phyloP scores from a whole-genome alignment of 1,139 yeast genomes.

The Kodamaea anthophila region DNA sequence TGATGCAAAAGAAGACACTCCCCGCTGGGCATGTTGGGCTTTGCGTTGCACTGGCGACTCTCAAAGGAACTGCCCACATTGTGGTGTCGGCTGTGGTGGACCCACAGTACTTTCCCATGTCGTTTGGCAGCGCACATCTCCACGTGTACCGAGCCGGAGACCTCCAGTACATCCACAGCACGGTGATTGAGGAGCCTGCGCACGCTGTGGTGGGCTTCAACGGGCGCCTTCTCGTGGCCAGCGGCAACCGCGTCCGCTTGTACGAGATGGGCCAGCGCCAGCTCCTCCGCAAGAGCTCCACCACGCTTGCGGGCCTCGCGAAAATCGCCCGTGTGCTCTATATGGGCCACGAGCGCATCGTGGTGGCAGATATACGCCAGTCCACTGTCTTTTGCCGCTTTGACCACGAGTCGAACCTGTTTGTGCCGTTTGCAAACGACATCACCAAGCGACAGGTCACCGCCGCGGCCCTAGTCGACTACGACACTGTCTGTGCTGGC shows the following conservation, averaged over 20 bases:
- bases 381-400: conserved; percentile 57
- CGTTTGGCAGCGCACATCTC: conserved; percentile 27
- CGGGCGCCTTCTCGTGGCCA: conserved; percentile 58
- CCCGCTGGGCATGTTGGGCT: too few species aligned
- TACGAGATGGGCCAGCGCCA: conserved; percentile 79
- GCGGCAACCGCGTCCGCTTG: conserved; percentile 47
- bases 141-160: too few species aligned
- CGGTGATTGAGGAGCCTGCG: conserved; percentile 48
- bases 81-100: conserved; percentile 45
- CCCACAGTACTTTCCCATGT: conserved; percentile 31
- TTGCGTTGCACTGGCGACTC: too few species aligned
- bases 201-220: conserved; percentile 51
- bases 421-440: conserved; percentile 69
- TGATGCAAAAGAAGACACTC: too few species aligned
- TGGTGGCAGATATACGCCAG: conserved; percentile 60
- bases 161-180: too few species aligned
- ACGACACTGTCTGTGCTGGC: conserved; percentile 75
- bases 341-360: conserved; percentile 51
- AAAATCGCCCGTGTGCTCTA: conserved; percentile 48
- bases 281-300: conserved; percentile 57
- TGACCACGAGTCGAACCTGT: conserved; percentile 44
- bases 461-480: conserved; percentile 54
- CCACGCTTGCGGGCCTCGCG: conserved; percentile 30
- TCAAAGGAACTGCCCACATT: too few species aligned
- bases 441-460: conserved; percentile 62